Conservation (phyloP, 2,329 filamentous ascomycete genomes). For the Microdochium nivale region DNA sequence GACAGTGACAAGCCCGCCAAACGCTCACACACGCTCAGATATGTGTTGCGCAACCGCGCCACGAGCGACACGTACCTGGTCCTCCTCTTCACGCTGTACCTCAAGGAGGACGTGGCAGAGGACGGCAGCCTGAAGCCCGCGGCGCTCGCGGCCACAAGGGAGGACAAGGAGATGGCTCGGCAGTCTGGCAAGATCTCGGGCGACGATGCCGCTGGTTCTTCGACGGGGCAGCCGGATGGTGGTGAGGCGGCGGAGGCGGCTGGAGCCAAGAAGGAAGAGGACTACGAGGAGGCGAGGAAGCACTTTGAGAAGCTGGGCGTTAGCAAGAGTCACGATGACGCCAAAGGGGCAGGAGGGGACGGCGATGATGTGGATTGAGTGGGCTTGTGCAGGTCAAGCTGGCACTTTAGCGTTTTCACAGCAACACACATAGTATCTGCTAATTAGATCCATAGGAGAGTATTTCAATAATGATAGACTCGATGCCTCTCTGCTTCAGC, state of each 20-base stretch:
- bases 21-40: conserved; percentile 80
- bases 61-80: conserved; percentile 73
- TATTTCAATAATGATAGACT: no score
- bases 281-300: conserved; percentile 28
- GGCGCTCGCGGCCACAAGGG: conserved; percentile 20
- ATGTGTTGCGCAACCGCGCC: conserved; percentile 75
- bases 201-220: conserved; percentile 7
- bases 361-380: conserved; percentile 5
- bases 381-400: no score
- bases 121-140: conserved; percentile 43
- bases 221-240: no score
- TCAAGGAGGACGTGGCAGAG: conserved; percentile 56
- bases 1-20: conserved; percentile 20
- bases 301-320: conserved; percentile 20
- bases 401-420: no score
- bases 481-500: no score
- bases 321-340: conserved; percentile 3
- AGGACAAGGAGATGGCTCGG: conserved; percentile 16
- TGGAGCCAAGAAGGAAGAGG: conserved; percentile 8
- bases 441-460: no score
- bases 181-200: conserved; percentile 11
- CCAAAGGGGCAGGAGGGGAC: conserved; percentile 2
- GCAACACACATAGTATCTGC: no score
- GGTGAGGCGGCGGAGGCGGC: conserved; percentile 7
- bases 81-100: conserved; percentile 69